Evolutionary conservation across 768 basidiomycete genomes (phyloP), one percentile per base, ranked within the genome.

Genomic region (Paxillus ammoniavirescens): DNA sequence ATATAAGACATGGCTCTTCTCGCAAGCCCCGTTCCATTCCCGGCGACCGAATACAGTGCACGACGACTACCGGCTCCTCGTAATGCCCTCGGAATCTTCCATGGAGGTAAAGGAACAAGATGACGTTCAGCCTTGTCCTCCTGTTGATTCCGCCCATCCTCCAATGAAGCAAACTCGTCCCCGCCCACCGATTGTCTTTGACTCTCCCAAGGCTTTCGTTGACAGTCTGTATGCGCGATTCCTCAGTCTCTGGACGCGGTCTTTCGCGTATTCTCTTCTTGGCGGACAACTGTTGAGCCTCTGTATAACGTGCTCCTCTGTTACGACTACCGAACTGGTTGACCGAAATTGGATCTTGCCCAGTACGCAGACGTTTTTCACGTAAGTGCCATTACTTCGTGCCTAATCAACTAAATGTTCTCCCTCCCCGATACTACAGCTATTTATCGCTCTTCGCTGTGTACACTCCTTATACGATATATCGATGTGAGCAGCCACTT

Each of bases 381-480:
- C 87, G 91, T 91, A 61, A 64, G 86, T 78, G 17, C 47, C 36
- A 14, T 15, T 58, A 17, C 15, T 18, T 41, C 35, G 17, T 8
- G 1, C 38, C 47, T 14, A 5, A 12, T 31, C 10, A 15, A 30
- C 14, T 4, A 9, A 23, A 44, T 46, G 28, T 17, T 28, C 33
- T 12, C 41, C 35, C 7, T 21, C 38, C 40, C 18, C 61, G 46
- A 0, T 30, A 2, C 42, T 9, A 28, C 38, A 93, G 91, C 50
- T 93, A 94, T 72, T 80, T 90, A 61, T 74, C 83, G 18, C 61
- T 92, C 42, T 89, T 86, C 68, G 52, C 78, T 10, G 75, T 86
- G 44, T 94, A 87, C 64, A 92, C 91, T n/a, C 89, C 91, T 0
- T 93, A 91, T 76, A 94, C 92, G 15, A 88, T 94, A 42, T 87